A percentile compares a stretch with the other conserved stretches of the same genome.
phyloP scores from a whole-genome alignment of 2,329 filamentous ascomycete species.

The Alternaria triticina region DNA sequence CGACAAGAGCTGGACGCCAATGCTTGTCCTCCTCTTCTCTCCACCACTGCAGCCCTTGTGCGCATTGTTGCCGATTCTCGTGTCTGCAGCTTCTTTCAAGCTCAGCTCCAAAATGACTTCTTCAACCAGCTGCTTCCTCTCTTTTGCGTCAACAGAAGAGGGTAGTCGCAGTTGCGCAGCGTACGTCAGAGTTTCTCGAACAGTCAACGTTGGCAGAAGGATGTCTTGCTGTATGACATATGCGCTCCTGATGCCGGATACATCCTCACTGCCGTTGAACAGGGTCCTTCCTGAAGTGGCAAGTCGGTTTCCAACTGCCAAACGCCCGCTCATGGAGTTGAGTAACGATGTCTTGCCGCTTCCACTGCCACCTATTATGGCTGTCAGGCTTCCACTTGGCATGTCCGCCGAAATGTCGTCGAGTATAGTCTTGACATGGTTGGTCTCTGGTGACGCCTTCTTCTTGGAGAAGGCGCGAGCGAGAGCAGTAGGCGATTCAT shows the following conservation, averaged over 20 bases:
- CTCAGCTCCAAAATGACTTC: slow-evolving; percentile 78
- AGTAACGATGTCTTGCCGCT: slow-evolving; percentile 68
- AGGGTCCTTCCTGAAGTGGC: slow-evolving; percentile 60
- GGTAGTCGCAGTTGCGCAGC: slow-evolving; percentile 75
- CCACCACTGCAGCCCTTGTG: slow-evolving; percentile 80
- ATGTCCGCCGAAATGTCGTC: slow-evolving; percentile 69
- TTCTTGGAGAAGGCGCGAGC: slow-evolving; percentile 35
- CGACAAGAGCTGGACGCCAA: slow-evolving; percentile 78
- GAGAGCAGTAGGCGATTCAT: slow-evolving; percentile 58
- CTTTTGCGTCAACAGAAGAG: slow-evolving; percentile 63
- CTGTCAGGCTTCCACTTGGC: slow-evolving; percentile 70
- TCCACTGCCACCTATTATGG: slow-evolving; percentile 77
- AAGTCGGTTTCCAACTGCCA: slow-evolving; percentile 63
- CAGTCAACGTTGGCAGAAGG: slow-evolving; percentile 74
- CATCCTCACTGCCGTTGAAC: slow-evolving; percentile 66
- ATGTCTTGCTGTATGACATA: slow-evolving; percentile 82
- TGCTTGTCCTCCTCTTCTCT: slow-evolving; percentile 77
- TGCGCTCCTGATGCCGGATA: slow-evolving; percentile 62
- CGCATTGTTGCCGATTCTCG: slow-evolving; percentile 71
- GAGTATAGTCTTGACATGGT: slow-evolving; percentile 60
- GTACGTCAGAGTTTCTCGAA: slow-evolving; percentile 76
- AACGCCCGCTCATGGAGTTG: slow-evolving; percentile 73
- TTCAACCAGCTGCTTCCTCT: slow-evolving; percentile 71
- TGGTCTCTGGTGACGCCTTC: slow-evolving; percentile 25
- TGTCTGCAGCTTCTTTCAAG: slow-evolving; percentile 78